A percentile compares a stretch with the other conserved stretches of the same genome.
Conservation (phyloP, 1,284 basidiomycete genomes). For the Ustilago shanxiensis region DNA sequence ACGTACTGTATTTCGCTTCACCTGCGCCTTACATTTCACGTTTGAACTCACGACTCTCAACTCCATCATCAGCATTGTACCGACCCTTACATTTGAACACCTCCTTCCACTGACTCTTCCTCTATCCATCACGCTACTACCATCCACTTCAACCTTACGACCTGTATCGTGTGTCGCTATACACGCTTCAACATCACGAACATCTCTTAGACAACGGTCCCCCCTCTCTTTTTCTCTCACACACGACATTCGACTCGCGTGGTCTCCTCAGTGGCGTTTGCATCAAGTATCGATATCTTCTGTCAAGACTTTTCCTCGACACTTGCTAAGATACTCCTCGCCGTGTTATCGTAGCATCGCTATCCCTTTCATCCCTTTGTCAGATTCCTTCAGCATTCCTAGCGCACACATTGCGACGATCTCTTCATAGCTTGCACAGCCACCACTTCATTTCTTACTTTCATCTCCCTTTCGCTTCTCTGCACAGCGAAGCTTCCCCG, state of each 20-base stretch:
- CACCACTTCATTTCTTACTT: constrained; percentile 11
- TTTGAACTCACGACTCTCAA: background rate
- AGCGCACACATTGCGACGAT: background rate
- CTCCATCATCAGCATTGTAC: background rate
- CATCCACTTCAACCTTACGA: background rate
- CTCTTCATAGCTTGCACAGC: background rate
- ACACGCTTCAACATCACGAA: background rate
- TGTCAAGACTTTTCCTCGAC: background rate
- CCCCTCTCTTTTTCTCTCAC: too few species aligned
- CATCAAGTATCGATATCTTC: background rate
- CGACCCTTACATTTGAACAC: constrained; percentile 1
- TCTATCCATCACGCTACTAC: background rate
- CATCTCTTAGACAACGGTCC: background rate
- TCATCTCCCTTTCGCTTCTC: constrained; percentile 3
- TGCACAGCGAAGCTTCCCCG: constrained; percentile 2
- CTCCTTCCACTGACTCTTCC: background rate
- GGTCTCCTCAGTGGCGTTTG: background rate
- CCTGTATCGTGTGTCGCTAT: background rate
- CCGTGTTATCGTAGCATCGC: background rate
- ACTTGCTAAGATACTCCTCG: background rate
- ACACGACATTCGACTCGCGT: background rate
- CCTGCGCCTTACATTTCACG: constrained; percentile 6
- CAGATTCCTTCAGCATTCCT: background rate
- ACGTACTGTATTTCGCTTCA: background rate
- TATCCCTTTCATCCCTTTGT: too few species aligned